These are phyloP conservation scores for Cladorrhinum sp. DNA, from an alignment of 2,329 filamentous ascomycete species.

Conservation along the genomic window DNA sequence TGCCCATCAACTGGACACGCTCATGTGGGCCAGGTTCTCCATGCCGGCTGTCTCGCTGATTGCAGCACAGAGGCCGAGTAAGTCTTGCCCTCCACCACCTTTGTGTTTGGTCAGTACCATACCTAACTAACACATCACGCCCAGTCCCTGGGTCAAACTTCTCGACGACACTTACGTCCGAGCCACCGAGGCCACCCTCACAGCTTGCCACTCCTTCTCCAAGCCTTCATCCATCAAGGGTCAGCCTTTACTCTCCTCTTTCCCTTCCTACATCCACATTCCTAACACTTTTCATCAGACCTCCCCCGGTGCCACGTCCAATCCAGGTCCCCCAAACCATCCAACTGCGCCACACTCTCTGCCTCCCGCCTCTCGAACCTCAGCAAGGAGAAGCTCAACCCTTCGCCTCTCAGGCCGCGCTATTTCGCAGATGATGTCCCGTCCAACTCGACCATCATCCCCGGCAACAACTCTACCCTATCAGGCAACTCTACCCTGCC, in stretches of 20 bases:
- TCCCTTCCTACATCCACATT: not conserved
- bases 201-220: constrained; percentile 16
- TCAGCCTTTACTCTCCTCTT: not conserved
- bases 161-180: constrained; percentile 20
- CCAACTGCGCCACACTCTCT: constrained; percentile 1
- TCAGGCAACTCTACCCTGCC: not conserved
- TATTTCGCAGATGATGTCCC: not conserved
- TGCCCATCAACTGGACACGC: constrained; percentile 14
- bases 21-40: constrained; percentile 11
- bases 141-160: constrained; percentile 19
- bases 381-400: not conserved
- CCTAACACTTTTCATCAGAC: constrained; percentile 2
- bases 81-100: not conserved
- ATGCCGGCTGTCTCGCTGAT: constrained; percentile 20
- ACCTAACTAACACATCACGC: not conserved
- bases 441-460: no score
- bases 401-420: not conserved
- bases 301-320: constrained; percentile 8
- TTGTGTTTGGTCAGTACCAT: not conserved
- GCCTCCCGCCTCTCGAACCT: not conserved
- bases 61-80: constrained; percentile 20
- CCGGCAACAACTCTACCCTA: not conserved
- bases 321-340: not conserved
- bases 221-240: constrained; percentile 8
- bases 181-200: constrained; percentile 8